Percentiles rank a stretch among this genome's conserved stretches.
Evolutionary conservation across 1,284 basidiomycete species (phyloP).

Genomic region (Ganoderma meredithae): DNA sequence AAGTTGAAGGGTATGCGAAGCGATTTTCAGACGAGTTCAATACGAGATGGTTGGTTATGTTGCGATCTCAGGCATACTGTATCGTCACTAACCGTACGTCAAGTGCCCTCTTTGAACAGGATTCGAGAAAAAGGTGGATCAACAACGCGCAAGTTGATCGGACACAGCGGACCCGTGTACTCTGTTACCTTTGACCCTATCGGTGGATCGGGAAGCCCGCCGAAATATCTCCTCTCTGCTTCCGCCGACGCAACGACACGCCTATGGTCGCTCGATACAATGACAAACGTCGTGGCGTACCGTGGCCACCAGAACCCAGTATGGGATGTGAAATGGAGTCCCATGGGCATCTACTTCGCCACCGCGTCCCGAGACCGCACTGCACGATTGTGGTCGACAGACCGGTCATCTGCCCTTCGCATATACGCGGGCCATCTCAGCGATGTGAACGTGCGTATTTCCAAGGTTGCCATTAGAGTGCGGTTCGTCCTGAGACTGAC

Average conservation of each 20-base stretch:
- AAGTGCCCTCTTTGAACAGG: conserved; percentile 69
- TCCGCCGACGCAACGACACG: conserved; percentile 95
- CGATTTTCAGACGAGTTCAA: conserved; percentile 72
- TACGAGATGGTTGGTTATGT: conserved; percentile 71
- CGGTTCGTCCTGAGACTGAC: not conserved
- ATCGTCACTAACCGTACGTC: conserved; percentile 19
- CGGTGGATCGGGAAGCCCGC: conserved; percentile 85
- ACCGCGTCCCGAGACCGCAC: conserved; percentile 94
- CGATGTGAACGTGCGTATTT: conserved; percentile 89
- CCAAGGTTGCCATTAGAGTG: not conserved
- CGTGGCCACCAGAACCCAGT: conserved; percentile 97
- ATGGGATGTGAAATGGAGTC: conserved; percentile 99
- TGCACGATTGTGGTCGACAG: conserved; percentile 96
- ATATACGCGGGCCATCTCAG: conserved; percentile 97
- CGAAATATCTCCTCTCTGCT: conserved; percentile 88
- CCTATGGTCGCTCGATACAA: conserved; percentile 96
- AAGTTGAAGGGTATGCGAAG: conserved; percentile 81
- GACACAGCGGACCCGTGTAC: conserved; percentile 97
- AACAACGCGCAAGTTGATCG: conserved; percentile 92
- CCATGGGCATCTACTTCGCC: conserved; percentile 98
- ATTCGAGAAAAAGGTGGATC: conserved; percentile 81
- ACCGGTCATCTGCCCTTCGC: conserved; percentile 86
- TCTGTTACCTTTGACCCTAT: conserved; percentile 93
- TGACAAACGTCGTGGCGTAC: conserved; percentile 93
- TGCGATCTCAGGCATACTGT: conserved; percentile 1